Conservation (phyloP, 345 rosid genomes). For the Abelmoschus esculentus region DNA sequence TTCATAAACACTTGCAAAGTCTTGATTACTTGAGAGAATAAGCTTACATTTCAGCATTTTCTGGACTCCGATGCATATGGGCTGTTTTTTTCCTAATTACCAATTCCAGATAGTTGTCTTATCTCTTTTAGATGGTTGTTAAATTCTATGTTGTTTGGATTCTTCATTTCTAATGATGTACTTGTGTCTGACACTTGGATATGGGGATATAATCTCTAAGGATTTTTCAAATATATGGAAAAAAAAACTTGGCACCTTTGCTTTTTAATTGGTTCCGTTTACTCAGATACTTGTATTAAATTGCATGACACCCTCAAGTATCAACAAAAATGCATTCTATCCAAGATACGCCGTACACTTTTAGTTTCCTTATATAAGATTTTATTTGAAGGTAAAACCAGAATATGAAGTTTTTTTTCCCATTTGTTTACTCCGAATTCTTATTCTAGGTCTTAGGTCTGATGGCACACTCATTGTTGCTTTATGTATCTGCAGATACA, state of each 20-base stretch:
- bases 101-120: background rate
- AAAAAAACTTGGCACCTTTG: background rate
- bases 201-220: no score
- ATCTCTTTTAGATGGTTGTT: background rate
- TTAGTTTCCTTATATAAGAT: background rate
- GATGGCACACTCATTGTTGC: background rate
- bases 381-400: background rate
- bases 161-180: no score
- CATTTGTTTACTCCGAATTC: background rate
- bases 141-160: background rate
- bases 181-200: no score
- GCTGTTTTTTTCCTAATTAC: background rate
- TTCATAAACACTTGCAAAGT: no score
- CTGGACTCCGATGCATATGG: no score
- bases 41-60: no score
- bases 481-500: slow-evolving; percentile 39
- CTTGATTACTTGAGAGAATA: no score
- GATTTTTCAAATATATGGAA: no score
- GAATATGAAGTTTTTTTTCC: background rate
- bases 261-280: background rate
- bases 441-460: background rate
- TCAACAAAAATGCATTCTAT: background rate
- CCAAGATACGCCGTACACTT: background rate
- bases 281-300: background rate
- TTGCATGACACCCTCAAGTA: background rate